Percentiles rank a stretch among this genome's conserved stretches.
These are phyloP conservation scores for Conticribra weissflogii DNA, from an alignment of 108 stramenopile genomes.

Conservation along the genomic window DNA sequence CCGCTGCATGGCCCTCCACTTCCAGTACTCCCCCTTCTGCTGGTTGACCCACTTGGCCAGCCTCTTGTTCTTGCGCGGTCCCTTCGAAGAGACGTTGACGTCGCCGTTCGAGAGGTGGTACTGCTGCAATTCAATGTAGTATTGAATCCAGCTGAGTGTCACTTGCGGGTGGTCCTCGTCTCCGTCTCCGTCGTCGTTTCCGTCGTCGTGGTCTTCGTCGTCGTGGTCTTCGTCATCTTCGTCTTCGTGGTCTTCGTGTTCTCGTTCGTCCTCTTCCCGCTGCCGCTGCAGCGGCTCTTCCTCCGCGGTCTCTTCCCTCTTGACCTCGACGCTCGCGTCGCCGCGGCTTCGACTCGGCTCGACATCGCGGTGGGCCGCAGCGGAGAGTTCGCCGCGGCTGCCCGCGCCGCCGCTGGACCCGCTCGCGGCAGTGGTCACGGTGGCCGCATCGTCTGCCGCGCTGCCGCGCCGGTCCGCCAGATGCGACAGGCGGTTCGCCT, in stretches of 20 bases:
- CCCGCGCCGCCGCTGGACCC: too few species aligned
- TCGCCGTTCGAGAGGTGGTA: neutral
- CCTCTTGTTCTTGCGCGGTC: conserved; percentile 25
- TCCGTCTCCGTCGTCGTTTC: neutral
- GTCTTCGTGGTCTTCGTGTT: neutral
- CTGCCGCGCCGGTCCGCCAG: neutral
- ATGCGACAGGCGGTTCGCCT: neutral
- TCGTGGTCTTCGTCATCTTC: too few species aligned
- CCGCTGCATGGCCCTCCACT: conserved; percentile 3
- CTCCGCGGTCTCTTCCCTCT: neutral
- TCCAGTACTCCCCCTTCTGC: conserved; percentile 58
- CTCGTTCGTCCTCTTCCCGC: neutral
- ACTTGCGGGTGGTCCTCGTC: neutral
- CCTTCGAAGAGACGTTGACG: neutral
- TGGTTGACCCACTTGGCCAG: conserved; percentile 59
- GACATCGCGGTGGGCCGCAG: neutral
- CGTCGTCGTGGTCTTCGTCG: neutral
- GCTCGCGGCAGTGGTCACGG: neutral
- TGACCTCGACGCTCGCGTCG: neutral
- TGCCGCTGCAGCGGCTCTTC: neutral
- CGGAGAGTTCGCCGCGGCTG: neutral
- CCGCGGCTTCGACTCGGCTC: neutral
- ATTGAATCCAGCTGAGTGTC: neutral
- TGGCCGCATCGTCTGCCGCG: neutral
- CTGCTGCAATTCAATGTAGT: neutral